These are phyloP conservation scores for Talaromyces sp. DNA, from an alignment of 2,329 filamentous ascomycete genomes.

Conservation along the genomic window DNA sequence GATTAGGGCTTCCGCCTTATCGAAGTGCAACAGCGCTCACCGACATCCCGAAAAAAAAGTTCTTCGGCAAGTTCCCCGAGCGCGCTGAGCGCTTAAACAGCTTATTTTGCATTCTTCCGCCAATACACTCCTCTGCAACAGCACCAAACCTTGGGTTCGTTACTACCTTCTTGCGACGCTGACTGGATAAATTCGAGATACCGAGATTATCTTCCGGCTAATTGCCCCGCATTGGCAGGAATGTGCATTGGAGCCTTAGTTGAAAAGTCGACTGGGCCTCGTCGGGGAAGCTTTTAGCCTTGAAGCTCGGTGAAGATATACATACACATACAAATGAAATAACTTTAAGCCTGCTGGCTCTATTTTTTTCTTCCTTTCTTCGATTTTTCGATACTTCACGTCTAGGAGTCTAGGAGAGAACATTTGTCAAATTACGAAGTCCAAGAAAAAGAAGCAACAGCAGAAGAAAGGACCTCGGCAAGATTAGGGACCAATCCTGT, in stretches of 20 bases:
- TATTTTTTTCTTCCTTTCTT: background rate
- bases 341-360: background rate
- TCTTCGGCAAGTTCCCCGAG: background rate
- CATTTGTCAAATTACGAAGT: background rate
- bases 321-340: background rate
- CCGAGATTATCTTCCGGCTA: slow-evolving; percentile 4
- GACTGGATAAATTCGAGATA: background rate
- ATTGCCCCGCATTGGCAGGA: slow-evolving; percentile 3
- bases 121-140: background rate
- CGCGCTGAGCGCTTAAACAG: background rate
- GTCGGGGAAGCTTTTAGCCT: slow-evolving; percentile 3
- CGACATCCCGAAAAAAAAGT: slow-evolving; percentile 6
- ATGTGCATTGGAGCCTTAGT: background rate
- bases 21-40: background rate
- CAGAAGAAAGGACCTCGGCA: slow-evolving; percentile 6
- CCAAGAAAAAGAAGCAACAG: background rate
- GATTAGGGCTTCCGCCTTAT: background rate
- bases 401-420: background rate
- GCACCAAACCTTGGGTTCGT: background rate
- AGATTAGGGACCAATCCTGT: background rate
- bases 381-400: background rate
- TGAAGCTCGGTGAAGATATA: slow-evolving; percentile 11
- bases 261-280: background rate
- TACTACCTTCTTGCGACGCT: slow-evolving; percentile 2
- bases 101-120: background rate